Base-by-base conservation (phyloP, 2,329 filamentous ascomycete genomes). In the Colletotrichum plurivorum region DNA sequence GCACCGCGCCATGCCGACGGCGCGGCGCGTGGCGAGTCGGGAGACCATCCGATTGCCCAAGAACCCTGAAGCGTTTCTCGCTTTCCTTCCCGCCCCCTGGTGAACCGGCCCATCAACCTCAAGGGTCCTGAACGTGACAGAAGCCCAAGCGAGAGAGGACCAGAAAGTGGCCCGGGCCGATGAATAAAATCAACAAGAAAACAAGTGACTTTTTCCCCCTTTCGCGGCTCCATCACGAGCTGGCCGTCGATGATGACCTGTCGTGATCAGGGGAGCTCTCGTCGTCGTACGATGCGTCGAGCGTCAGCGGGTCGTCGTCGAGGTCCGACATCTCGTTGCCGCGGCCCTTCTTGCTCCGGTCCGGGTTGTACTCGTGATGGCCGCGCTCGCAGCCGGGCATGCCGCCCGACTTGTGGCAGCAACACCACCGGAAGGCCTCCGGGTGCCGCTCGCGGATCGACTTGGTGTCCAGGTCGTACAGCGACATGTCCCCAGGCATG, bases 351-450 rank as follows among this genome's bases (percentile, higher is more conserved):
- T 31, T 54, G 25, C 68, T 71, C 52, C 48, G 60, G 36, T 72
- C 70, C 16, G 70, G 70, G 51, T 72, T 71, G 48, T 64, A 62
- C 53, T 72, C 70, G 48, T 72, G 70, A 4, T 55, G 52, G 3
- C 70, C 70, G 12, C 64, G 41, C 15, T 51, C 55, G 61, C 70
- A 72, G 52, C 70, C 70, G 22, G 52, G 43, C 43, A 25, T 52
- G 48, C 62, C 53, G 27, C 67, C 70, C 43, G 41, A 18, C 22
- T 45, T 36, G 27, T 55, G 46, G 52, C 70, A 72, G 57, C 70
- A 72, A 31, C 69, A 64, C 70, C 70, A 72, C 13, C 70, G 70
- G 20, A 71, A 72, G 2, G 70, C 70, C 36, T 67, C 70, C 1
- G 70, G 70, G 25, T 69, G 70, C 46, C 41, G 43, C 16, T 60